Conservation (phyloP, 306 rosid species). For the Gleditsia sinensis region DNA sequence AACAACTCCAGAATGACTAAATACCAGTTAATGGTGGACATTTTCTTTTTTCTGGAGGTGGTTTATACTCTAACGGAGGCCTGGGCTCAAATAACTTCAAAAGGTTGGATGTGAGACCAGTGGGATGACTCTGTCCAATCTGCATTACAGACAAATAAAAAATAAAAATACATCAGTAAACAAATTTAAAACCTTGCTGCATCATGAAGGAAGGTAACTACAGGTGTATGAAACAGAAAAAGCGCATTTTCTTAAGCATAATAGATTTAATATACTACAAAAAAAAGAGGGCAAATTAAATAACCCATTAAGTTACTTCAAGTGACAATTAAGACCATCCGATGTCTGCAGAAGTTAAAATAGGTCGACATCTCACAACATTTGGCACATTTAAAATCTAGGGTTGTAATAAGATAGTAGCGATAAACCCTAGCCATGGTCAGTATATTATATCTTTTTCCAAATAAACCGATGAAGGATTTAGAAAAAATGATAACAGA, state of each 20-base stretch:
- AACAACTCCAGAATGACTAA: neutral
- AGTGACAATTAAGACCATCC: neutral
- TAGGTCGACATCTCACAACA: neutral
- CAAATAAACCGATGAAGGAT: neutral
- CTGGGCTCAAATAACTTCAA: slow-evolving; percentile 99
- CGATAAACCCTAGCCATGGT: slow-evolving; percentile 43
- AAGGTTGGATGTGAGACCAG: slow-evolving; percentile 87
- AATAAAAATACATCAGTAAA: neutral
- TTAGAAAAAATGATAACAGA: slow-evolving; percentile 1
- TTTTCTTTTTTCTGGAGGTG: slow-evolving; percentile 95
- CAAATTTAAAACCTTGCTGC: neutral
- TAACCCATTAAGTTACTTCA: neutral
- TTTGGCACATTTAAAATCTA: neutral
- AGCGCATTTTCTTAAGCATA: neutral
- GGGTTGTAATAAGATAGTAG: neutral
- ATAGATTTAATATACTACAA: neutral
- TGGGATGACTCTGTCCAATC: slow-evolving; percentile 99
- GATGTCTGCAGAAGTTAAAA: neutral
- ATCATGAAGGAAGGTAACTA: neutral
- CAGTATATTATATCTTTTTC: neutral
- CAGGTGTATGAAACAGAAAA: neutral
- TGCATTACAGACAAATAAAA: slow-evolving; percentile 39
- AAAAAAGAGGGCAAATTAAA: neutral
- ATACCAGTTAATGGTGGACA: slow-evolving; percentile 88
- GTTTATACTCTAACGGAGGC: slow-evolving; percentile 89